phyloP scores from a whole-genome alignment of 2,329 filamentous ascomycete genomes.

The Tricladium varicosporioides region DNA sequence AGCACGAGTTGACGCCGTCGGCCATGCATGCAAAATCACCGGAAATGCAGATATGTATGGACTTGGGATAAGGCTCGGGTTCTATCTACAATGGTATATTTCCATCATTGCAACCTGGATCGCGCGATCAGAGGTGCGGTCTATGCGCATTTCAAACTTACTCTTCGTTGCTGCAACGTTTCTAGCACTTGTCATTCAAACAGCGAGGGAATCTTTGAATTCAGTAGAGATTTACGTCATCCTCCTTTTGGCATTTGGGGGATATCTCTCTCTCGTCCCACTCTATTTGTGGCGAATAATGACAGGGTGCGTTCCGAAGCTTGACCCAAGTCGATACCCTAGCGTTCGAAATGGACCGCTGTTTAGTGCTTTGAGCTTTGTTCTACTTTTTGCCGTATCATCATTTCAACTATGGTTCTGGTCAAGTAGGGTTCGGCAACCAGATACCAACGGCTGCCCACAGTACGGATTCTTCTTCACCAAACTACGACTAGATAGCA shows the following conservation, averaged over 20 bases:
- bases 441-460: slow-evolving; percentile 2
- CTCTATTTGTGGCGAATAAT: slow-evolving; percentile 16
- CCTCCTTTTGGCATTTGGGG: slow-evolving; percentile 14
- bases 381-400: slow-evolving; percentile 10
- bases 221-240: slow-evolving; percentile 19
- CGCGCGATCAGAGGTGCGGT: slow-evolving; percentile 8
- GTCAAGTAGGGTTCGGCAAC: not conserved
- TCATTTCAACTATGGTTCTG: slow-evolving; percentile 21
- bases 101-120: slow-evolving; percentile 17
- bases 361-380: slow-evolving; percentile 14
- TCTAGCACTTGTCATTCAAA: slow-evolving; percentile 15
- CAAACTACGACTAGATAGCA: slow-evolving; percentile 10
- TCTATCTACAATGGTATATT: slow-evolving; percentile 21
- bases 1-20: too few species aligned
- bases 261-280: slow-evolving; percentile 14
- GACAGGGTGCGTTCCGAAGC: slow-evolving; percentile 5
- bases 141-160: slow-evolving; percentile 10
- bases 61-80: slow-evolving; percentile 21
- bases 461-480: slow-evolving; percentile 18
- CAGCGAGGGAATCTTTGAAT: not conserved
- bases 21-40: slow-evolving; percentile 28
- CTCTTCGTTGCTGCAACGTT: slow-evolving; percentile 17
- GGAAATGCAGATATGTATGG: slow-evolving; percentile 25
- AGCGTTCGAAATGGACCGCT: slow-evolving; percentile 9
- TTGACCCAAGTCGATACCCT: slow-evolving; percentile 16